Evolutionary conservation across 305 asterid species (phyloP).

Genomic region (Fraxinus albicans): DNA sequence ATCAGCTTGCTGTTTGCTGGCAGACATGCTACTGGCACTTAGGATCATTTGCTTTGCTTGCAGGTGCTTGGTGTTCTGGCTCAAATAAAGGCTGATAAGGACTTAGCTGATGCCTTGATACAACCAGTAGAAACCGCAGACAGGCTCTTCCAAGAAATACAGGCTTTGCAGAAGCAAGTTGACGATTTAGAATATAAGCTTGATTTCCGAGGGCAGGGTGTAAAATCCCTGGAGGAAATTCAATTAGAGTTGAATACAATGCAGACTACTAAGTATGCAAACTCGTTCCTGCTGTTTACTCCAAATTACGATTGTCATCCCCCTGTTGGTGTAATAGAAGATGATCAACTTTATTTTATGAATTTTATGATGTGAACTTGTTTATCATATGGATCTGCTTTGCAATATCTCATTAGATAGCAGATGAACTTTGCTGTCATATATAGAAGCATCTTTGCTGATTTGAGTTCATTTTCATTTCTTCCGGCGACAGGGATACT

Average conservation of each 20-base stretch:
- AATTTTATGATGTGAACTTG: slow-evolving; percentile 16
- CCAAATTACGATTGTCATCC: background rate
- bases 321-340: background rate
- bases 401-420: background rate
- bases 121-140: slow-evolving; percentile 87
- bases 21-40: background rate
- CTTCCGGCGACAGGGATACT: slow-evolving; percentile 53
- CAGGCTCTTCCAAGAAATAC: slow-evolving; percentile 71
- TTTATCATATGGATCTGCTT: slow-evolving; percentile 3
- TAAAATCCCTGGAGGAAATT: slow-evolving; percentile 69
- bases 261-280: slow-evolving; percentile 57
- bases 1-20: background rate
- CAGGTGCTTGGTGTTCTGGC: slow-evolving; percentile 88
- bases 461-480: slow-evolving; percentile 28
- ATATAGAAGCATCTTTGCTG: slow-evolving; percentile 7
- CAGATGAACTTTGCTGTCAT: background rate
- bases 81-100: slow-evolving; percentile 87
- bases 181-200: slow-evolving; percentile 75
- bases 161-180: slow-evolving; percentile 63
- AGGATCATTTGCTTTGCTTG: slow-evolving; percentile 20
- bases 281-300: slow-evolving; percentile 18
- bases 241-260: slow-evolving; percentile 53
- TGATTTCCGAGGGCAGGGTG: slow-evolving; percentile 73
- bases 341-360: background rate
- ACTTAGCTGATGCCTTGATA: slow-evolving; percentile 65